Base-by-base conservation (phyloP, 257 asterid species). In the Ehretia macrophylla region DNA sequence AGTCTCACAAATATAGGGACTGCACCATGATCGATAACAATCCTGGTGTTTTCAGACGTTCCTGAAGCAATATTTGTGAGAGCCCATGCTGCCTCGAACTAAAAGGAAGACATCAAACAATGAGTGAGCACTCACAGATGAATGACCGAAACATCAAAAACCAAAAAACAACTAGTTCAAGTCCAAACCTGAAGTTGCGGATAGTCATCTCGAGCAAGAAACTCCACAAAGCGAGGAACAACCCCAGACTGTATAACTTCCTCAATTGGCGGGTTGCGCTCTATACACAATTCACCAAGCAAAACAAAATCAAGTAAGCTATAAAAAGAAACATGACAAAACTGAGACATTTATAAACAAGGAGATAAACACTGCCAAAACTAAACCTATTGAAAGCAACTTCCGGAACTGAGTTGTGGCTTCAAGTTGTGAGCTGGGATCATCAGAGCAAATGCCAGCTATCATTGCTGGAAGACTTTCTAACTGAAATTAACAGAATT, bases 181-280 rank as follows among this genome's bases (percentile, higher is more conserved):
- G 46, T 32, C n/a, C 85, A 57, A 65, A 81, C 85, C 68, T 78
- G 88, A 63, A 81, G 75, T 70, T 72, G 88, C 56, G 85, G 88
- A 55, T 78, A 66, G 61, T 81, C 85, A 57, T 78, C 70, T 71
- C 85, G 70, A 14, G 59, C 70, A 54, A 75, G 80, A 64, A 75
- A 75, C 59, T 75, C 70, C 38, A 75, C 76, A 54, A 75, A 70
- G n/a, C 76, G 63, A 45, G 78, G 78, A 55, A 68, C n/a, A n/a
- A n/a, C n/a, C n/a, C n/a, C n/a, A n/a, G n/a, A n/a, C n/a, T n/a
- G n/a, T n/a, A n/a, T n/a, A 61, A 75, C 80, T 69, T 75, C 80
- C 57, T 70, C 80, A 56, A 75, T 75, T 51, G 80, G 80, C 64
- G 80, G 80, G 40, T 64, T 63, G 37, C 80, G 67, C 55, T 75